Percentiles rank a stretch among this genome's conserved stretches.
These are phyloP conservation scores for Lolium multiflorum DNA, from an alignment of 176 grass and related monocot species.

Conservation along the genomic window DNA sequence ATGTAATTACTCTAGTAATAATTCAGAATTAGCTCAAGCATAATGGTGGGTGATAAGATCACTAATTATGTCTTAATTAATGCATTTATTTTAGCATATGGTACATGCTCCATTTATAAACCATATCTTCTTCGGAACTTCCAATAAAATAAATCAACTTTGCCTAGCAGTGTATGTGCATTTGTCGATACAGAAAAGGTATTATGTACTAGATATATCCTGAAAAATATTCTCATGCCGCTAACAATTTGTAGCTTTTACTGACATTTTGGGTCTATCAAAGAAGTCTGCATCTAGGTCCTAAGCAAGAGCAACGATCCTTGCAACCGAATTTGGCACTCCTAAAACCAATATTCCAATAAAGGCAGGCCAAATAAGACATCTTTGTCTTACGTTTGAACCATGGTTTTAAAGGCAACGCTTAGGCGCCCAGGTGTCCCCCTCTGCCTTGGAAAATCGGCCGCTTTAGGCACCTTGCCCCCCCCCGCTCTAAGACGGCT, in stretches of 20 bases:
- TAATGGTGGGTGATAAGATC: conserved; percentile 22
- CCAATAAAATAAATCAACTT: neutral
- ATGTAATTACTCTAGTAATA: neutral
- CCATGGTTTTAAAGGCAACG: too few species aligned
- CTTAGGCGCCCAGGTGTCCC: too few species aligned
- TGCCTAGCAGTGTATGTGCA: neutral
- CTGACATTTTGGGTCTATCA: conserved; percentile 71
- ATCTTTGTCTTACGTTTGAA: neutral
- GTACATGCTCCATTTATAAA: neutral
- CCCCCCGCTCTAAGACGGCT: too few species aligned
- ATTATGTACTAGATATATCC: neutral
- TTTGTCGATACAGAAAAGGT: neutral
- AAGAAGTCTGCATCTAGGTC: conserved; percentile 75
- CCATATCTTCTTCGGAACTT: neutral
- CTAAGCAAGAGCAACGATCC: conserved; percentile 92
- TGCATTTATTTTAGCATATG: neutral
- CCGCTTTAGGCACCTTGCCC: too few species aligned
- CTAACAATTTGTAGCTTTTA: neutral
- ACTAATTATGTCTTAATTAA: conserved; percentile 3
- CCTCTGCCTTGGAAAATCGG: too few species aligned
- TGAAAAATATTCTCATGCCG: neutral
- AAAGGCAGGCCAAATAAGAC: neutral
- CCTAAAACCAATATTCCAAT: conserved; percentile 46
- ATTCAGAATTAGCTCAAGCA: conserved; percentile 1
- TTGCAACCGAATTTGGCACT: conserved; percentile 75